Conservation (phyloP, 805 yeast genomes). For the Candida lessepsii region DNA sequence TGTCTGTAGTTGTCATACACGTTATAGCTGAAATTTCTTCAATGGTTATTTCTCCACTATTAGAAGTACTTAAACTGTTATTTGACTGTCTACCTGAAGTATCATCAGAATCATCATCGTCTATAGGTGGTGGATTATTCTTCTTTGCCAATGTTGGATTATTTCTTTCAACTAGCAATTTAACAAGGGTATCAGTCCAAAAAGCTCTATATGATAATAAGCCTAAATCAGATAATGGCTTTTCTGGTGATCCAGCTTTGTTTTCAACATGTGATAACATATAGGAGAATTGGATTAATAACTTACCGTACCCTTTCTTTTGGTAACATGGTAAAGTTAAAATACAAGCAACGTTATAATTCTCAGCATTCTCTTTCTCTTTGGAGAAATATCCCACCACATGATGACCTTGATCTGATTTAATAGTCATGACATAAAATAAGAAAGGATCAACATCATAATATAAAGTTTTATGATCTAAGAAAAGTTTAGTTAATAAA, state of each 20-base stretch:
- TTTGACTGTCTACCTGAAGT: constrained; percentile 14
- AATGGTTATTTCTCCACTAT: constrained; percentile 60
- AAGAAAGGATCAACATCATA: constrained; percentile 98
- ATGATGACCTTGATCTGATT: constrained; percentile 91
- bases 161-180: constrained; percentile 61
- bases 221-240: constrained; percentile 94
- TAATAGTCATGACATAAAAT: constrained; percentile 91
- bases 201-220: constrained; percentile 88
- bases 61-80: constrained; percentile 3
- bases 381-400: constrained; percentile 95
- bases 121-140: constrained; percentile 32
- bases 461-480: constrained; percentile 94
- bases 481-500: constrained; percentile 79
- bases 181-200: constrained; percentile 90
- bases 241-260: constrained; percentile 95
- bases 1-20: constrained; percentile 95
- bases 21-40: constrained; percentile 87
- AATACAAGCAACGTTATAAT: constrained; percentile 95
- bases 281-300: constrained; percentile 90
- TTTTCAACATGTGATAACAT: constrained; percentile 84
- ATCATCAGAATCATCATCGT: constrained; percentile 34
- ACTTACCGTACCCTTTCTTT: constrained; percentile 88
- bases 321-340: constrained; percentile 95
- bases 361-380: constrained; percentile 94
- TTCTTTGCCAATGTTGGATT: constrained; percentile 37